A percentile compares a stretch with the other conserved stretches of the same genome.
phyloP scores from a whole-genome alignment of 2,329 filamentous ascomycete species.

The Aureobasidium pullulans region DNA sequence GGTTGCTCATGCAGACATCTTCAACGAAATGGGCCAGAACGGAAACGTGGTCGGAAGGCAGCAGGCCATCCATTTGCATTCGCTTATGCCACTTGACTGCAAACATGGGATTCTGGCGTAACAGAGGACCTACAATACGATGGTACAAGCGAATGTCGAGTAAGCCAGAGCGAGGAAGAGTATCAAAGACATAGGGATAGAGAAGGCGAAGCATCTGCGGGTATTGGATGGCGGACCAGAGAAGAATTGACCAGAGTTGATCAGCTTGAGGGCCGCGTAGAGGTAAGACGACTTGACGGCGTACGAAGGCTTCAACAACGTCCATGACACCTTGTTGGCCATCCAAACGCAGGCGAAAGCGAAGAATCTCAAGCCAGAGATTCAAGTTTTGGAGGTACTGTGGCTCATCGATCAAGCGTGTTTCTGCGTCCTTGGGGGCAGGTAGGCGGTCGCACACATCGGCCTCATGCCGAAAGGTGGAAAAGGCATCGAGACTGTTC shows the following conservation, averaged over 20 bases:
- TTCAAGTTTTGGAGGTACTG: constrained; percentile 25
- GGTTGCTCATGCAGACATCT: constrained; percentile 18
- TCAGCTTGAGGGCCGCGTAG: constrained; percentile 31
- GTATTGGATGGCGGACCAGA: constrained; percentile 31
- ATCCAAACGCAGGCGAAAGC: constrained; percentile 34
- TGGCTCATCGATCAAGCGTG: constrained; percentile 27
- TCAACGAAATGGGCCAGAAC: constrained; percentile 11
- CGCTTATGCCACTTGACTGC: constrained; percentile 26
- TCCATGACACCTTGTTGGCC: constrained; percentile 34
- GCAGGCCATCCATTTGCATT: constrained; percentile 31
- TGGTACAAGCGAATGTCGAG: constrained; percentile 36
- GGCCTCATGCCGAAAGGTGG: background rate
- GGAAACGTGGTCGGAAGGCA: constrained; percentile 21
- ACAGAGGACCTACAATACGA: constrained; percentile 34
- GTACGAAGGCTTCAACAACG: constrained; percentile 36
- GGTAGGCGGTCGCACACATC: background rate
- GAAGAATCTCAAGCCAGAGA: constrained; percentile 36
- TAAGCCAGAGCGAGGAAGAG: constrained; percentile 32
- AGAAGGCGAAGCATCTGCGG: constrained; percentile 30
- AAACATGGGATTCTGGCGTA: constrained; percentile 24
- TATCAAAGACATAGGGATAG: constrained; percentile 33
- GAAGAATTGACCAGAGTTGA: constrained; percentile 40
- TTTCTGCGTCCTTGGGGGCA: background rate
- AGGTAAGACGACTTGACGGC: constrained; percentile 33
- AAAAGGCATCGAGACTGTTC: background rate